These are phyloP conservation scores for Pseudognaphalium luteoalbum DNA, from an alignment of 129 eudicot species.

Conservation along the genomic window DNA sequence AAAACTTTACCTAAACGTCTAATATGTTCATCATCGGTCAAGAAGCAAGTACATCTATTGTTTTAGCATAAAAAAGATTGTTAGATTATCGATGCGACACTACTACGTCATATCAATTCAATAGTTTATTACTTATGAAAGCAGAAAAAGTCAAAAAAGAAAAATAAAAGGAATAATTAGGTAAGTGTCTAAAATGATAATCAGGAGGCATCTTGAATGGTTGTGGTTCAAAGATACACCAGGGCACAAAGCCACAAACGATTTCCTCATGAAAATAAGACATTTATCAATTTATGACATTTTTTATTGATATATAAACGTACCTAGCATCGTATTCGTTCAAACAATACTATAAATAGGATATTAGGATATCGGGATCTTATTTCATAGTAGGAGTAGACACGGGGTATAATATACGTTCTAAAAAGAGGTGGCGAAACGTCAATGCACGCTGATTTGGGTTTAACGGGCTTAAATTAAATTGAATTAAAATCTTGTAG, in stretches of 20 bases:
- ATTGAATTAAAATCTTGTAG: no score
- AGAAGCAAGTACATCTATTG: no score
- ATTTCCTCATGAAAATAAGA: not conserved
- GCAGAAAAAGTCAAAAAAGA: not conserved
- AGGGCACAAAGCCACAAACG: not conserved
- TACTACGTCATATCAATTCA: slow-evolving; percentile 13
- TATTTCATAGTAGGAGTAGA: no score
- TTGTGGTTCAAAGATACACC: slow-evolving; percentile 5
- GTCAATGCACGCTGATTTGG: no score
- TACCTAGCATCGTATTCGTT: no score
- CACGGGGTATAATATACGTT: no score
- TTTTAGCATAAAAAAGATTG: not conserved
- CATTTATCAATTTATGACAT: no score
- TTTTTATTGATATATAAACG: no score
- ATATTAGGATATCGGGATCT: no score
- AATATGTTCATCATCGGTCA: not conserved
- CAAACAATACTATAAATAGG: no score
- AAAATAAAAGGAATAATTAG: not conserved
- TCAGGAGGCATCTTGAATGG: slow-evolving; percentile 5
- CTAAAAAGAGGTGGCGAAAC: no score
- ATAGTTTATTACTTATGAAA: not conserved
- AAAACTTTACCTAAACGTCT: slow-evolving; percentile 5
- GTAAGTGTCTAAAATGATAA: slow-evolving; percentile 4
- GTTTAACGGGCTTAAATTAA: no score
- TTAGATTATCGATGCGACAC: slow-evolving; percentile 4